Evolutionary conservation across 2,329 filamentous ascomycete species (phyloP).

Genomic region (Colletotrichum musicola): DNA sequence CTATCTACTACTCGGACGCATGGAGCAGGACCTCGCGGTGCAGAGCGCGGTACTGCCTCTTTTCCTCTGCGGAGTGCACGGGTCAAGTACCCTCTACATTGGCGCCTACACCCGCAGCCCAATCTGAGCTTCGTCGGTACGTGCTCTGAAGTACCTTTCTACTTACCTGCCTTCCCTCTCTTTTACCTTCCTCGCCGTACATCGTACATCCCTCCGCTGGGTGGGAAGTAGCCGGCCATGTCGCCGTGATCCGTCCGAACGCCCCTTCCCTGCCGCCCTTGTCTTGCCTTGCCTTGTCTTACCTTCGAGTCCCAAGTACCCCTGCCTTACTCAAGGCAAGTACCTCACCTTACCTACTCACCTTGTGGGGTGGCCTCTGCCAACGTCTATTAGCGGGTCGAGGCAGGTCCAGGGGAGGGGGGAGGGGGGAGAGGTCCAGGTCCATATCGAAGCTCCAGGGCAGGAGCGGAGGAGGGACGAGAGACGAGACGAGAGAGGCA

Average conservation of each 20-base stretch:
- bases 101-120: constrained; percentile 4
- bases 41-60: background rate
- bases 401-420: no score
- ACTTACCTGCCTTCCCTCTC: no score
- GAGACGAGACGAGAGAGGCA: no score
- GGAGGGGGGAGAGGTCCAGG: no score
- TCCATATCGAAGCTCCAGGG: no score
- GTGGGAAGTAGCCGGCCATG: constrained; percentile 15
- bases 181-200: no score
- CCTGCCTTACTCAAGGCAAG: no score
- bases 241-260: constrained; percentile 34
- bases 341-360: no score
- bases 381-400: no score
- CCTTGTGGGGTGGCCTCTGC: no score
- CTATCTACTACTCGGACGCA: background rate
- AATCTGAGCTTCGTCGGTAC: constrained; percentile 18
- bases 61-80: constrained; percentile 8
- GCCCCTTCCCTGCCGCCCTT: constrained; percentile 9
- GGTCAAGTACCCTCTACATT: constrained; percentile 28
- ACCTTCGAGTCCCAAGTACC: no score
- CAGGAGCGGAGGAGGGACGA: no score
- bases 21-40: background rate
- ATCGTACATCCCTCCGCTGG: background rate
- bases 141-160: background rate
- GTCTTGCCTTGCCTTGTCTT: background rate